Evolutionary conservation across 306 rosid genomes (phyloP).

Genomic region (Echinosophora koreensis): DNA sequence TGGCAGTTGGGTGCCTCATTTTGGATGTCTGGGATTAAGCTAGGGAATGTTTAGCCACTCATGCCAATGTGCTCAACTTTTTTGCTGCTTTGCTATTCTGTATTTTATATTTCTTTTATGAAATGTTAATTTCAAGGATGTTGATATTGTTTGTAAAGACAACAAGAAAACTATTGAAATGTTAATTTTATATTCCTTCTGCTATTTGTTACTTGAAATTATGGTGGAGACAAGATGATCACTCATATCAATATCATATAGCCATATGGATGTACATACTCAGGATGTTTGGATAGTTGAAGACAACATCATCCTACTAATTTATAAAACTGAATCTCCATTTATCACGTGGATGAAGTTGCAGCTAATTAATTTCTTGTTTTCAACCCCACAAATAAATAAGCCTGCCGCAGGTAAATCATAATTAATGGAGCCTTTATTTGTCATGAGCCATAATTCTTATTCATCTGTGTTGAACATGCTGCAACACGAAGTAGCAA

Average conservation of each 20-base stretch:
- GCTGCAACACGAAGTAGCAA: no score
- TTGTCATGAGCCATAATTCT: background rate
- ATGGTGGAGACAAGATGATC: constrained; percentile 8
- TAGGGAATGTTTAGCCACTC: no score
- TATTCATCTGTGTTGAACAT: no score
- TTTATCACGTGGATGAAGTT: constrained; percentile 47
- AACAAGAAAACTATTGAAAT: background rate
- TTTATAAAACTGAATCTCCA: constrained; percentile 5
- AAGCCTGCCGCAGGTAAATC: constrained; percentile 1
- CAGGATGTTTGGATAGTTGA: constrained; percentile 2
- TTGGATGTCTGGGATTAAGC: no score
- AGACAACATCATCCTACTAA: background rate
- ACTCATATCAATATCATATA: background rate
- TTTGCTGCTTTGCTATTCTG: no score
- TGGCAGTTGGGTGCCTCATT: no score
- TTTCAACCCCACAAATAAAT: background rate
- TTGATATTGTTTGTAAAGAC: no score
- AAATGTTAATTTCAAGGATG: no score
- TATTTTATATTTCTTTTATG: no score
- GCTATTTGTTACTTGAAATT: background rate
- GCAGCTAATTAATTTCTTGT: constrained; percentile 4
- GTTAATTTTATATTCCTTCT: background rate
- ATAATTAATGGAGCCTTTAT: background rate
- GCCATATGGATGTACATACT: background rate
- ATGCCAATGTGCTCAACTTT: no score